Percentiles rank a stretch among this genome's conserved stretches.
Evolutionary conservation across 2,329 filamentous ascomycete species (phyloP).

Genomic region (Sordariomycetes sp.): DNA sequence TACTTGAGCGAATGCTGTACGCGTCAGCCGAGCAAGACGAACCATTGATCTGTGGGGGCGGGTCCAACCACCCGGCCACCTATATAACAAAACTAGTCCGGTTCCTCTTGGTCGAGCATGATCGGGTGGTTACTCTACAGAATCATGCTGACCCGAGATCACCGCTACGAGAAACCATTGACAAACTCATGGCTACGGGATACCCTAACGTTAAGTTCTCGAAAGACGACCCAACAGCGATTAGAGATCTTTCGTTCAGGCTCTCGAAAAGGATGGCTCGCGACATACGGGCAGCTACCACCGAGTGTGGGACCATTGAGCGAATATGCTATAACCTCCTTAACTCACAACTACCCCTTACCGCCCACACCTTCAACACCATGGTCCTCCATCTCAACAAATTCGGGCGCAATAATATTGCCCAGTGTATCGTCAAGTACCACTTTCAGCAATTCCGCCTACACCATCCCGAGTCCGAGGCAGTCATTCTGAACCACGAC

Average conservation of each 20-base stretch:
- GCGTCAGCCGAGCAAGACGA: background rate
- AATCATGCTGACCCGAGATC: background rate
- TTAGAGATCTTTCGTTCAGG: background rate
- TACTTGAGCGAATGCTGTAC: background rate
- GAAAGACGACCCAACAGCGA: background rate
- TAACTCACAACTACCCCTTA: constrained; percentile 48
- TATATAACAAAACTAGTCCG: background rate
- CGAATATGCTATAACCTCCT: constrained; percentile 58
- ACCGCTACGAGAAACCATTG: constrained; percentile 1
- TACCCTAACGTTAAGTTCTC: background rate
- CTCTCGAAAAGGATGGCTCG: background rate
- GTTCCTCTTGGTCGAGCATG: background rate
- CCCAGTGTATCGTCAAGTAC: constrained; percentile 30
- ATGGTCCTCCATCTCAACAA: constrained; percentile 57
- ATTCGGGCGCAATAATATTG: constrained; percentile 34
- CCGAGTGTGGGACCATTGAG: constrained; percentile 14
- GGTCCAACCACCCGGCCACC: background rate
- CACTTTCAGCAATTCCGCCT: constrained; percentile 22
- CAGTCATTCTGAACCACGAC: constrained; percentile 36
- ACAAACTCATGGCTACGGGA: background rate
- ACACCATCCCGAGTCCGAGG: constrained; percentile 37
- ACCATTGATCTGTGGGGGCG: background rate
- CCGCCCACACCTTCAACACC: constrained; percentile 59
- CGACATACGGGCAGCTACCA: background rate
- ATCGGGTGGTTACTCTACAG: background rate